phyloP scores from a whole-genome alignment of 805 yeast species.

The Zygotorulaspora sp. region DNA sequence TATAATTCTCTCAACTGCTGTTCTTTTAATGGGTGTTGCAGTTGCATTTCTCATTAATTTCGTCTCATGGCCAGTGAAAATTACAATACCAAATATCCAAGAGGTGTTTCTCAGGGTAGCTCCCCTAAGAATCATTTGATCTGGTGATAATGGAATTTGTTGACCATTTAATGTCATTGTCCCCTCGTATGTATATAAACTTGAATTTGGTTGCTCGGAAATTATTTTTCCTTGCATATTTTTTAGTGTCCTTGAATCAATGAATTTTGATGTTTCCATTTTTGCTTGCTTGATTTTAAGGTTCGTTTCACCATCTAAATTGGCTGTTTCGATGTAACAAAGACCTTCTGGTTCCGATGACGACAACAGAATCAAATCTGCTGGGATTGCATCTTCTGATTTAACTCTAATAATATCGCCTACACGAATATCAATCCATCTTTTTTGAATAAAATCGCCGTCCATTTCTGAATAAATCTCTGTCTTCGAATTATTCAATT shows the following conservation, averaged over 20 bases:
- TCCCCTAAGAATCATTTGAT: constrained; percentile 88
- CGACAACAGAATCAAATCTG: constrained; percentile 77
- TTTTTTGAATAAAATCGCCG: constrained; percentile 59
- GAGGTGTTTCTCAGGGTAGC: constrained; percentile 92
- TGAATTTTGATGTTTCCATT: constrained; percentile 68
- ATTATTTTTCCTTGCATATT: constrained; percentile 54
- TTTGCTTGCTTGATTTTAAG: constrained; percentile 88
- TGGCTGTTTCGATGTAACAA: constrained; percentile 96
- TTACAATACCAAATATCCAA: constrained; percentile 90
- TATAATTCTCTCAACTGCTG: constrained; percentile 94
- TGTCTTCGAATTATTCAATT: constrained; percentile 74
- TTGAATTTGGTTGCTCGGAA: constrained; percentile 92
- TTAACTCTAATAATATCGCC: constrained; percentile 86
- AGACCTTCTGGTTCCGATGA: constrained; percentile 98
- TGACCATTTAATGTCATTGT: constrained; percentile 54
- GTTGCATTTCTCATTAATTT: constrained; percentile 98
- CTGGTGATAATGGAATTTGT: constrained; percentile 75
- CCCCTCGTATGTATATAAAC: constrained; percentile 93
- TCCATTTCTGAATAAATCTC: constrained; percentile 55
- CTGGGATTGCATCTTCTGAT: constrained; percentile 90
- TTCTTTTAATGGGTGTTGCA: constrained; percentile 94
- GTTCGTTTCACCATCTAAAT: constrained; percentile 96
- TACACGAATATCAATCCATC: constrained; percentile 84
- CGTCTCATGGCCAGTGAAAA: constrained; percentile 98
- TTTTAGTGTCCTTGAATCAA: constrained; percentile 58